Percentiles rank a stretch among this genome's conserved stretches.
Evolutionary conservation across 2,329 filamentous ascomycete genomes (phyloP).

Genomic region (Talaromyces amestolkiae): DNA sequence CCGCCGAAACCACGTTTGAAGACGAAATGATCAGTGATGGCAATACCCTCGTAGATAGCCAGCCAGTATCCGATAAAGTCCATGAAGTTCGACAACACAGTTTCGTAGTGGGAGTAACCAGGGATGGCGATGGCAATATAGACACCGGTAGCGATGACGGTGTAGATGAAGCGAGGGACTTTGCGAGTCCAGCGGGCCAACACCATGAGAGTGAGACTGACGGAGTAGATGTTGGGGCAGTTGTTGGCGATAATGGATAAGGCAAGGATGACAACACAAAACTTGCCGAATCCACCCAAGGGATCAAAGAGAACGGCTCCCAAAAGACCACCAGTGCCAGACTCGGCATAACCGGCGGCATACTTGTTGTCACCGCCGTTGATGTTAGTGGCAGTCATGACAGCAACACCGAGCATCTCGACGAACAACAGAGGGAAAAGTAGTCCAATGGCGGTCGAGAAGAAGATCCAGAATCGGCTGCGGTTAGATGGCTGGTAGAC

Average conservation of each 20-base stretch:
- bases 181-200: slow-evolving; percentile 57
- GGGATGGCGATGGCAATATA: slow-evolving; percentile 70
- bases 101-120: slow-evolving; percentile 62
- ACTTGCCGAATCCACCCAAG: slow-evolving; percentile 67
- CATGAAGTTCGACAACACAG: slow-evolving; percentile 69
- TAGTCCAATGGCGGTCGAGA: slow-evolving; percentile 67
- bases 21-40: slow-evolving; percentile 65
- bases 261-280: slow-evolving; percentile 66
- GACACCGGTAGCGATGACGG: slow-evolving; percentile 58
- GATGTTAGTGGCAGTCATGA: slow-evolving; percentile 62
- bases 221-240: slow-evolving; percentile 70
- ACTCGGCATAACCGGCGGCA: slow-evolving; percentile 52
- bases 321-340: slow-evolving; percentile 66
- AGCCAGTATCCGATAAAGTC: slow-evolving; percentile 68
- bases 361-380: slow-evolving; percentile 58
- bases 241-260: slow-evolving; percentile 69
- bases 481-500: slow-evolving; percentile 69
- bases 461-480: slow-evolving; percentile 62
- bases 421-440: slow-evolving; percentile 71
- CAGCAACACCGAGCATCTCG: slow-evolving; percentile 68
- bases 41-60: slow-evolving; percentile 68
- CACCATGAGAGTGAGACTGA: slow-evolving; percentile 65
- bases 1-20: slow-evolving; percentile 62
- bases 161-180: slow-evolving; percentile 68
- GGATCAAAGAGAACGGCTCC: slow-evolving; percentile 58